Conservation (phyloP, 108 stramenopile species). For the Nannochloropsis granulata region DNA sequence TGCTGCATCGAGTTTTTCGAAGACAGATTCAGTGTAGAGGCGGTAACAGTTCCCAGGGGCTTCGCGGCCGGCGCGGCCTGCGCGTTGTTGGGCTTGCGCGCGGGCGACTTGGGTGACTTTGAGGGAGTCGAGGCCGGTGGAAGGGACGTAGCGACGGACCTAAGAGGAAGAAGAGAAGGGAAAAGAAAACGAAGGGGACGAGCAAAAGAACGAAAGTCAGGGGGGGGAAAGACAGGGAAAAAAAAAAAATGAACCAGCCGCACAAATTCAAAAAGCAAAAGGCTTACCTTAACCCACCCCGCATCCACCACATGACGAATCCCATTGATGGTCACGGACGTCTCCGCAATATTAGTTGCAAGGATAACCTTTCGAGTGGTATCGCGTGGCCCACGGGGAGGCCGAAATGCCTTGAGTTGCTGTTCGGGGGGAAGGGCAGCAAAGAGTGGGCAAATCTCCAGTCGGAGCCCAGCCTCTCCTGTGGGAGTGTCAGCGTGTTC, state of each 20-base stretch:
- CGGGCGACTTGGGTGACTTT: constrained; percentile 54
- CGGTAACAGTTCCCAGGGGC: constrained; percentile 69
- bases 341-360: constrained; percentile 82
- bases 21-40: constrained; percentile 41
- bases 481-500: constrained; percentile 36
- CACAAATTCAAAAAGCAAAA: neutral
- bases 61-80: constrained; percentile 84
- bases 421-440: neutral
- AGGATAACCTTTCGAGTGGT: constrained; percentile 47
- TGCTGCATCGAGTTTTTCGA: neutral
- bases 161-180: no score
- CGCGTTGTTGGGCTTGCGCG: constrained; percentile 71
- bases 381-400: neutral
- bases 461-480: constrained; percentile 30
- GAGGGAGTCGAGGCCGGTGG: constrained; percentile 51
- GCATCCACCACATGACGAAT: constrained; percentile 45
- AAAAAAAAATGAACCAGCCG: no score
- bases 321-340: constrained; percentile 78
- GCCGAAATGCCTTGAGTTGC: neutral
- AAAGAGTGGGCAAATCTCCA: neutral
- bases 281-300: constrained; percentile 20
- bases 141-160: constrained; percentile 23
- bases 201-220: no score
- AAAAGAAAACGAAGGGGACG: no score
- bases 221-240: no score